phyloP scores from a whole-genome alignment of 148 eudicot genomes.

The Camellia sinensis region DNA sequence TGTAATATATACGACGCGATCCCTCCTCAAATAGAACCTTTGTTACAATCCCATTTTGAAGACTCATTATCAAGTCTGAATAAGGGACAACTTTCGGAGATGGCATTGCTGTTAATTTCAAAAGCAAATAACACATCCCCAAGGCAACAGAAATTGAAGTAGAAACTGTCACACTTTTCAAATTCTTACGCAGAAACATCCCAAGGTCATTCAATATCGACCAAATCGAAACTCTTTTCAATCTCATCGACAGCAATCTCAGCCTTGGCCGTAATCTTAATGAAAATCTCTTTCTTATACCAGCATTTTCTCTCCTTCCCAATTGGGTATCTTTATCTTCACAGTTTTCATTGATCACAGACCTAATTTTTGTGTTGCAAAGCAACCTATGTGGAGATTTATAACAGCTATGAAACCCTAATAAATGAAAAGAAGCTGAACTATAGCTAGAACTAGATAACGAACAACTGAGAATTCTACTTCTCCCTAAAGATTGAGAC shows the following conservation, averaged over 20 bases:
- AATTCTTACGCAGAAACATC: conserved; percentile 61
- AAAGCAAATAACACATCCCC: conserved; percentile 70
- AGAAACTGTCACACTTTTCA: conserved; percentile 46
- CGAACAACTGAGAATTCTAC: conserved; percentile 27
- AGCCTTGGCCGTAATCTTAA: conserved; percentile 65
- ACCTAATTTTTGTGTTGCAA: conserved; percentile 35
- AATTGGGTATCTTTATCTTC: conserved; percentile 35
- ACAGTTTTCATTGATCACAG: conserved; percentile 33
- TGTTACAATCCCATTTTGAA: conserved; percentile 59
- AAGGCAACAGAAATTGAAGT: conserved; percentile 52
- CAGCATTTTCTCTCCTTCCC: conserved; percentile 29
- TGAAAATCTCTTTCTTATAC: conserved; percentile 46
- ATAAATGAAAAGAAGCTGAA: conserved; percentile 32
- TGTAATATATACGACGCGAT: conserved; percentile 77
- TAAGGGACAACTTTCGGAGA: conserved; percentile 77
- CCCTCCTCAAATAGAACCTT: conserved; percentile 92
- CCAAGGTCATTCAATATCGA: conserved; percentile 58
- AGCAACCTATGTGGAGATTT: conserved; percentile 32
- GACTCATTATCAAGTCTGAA: conserved; percentile 68
- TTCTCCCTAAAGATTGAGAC: conserved; percentile 28
- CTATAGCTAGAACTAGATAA: conserved; percentile 23
- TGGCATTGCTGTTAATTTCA: conserved; percentile 61
- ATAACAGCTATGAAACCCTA: conserved; percentile 26
- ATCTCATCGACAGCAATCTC: conserved; percentile 47
- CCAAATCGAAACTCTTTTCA: conserved; percentile 48